Evolutionary conservation across 495 filamentous ascomycete species (phyloP), one percentile per base, ranked within the genome.

Genomic region (Trypethelium eluteriae): DNA sequence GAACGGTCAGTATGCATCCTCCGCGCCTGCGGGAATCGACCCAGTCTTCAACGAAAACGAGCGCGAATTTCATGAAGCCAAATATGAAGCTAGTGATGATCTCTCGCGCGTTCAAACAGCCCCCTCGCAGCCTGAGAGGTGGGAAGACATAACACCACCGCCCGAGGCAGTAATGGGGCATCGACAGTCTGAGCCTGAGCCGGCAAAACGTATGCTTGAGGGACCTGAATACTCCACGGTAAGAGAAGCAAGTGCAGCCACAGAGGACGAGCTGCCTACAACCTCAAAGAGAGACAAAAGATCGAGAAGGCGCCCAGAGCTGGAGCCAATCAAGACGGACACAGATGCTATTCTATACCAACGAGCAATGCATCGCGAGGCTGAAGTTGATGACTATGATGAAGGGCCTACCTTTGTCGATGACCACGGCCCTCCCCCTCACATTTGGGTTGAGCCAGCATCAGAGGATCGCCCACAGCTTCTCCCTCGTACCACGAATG

Each of bases 101-200:
- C 3, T 36, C 6, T 4, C 53, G 36, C 32, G 53, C 7, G 25
- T 59, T 14, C 53, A 36, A 18, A 59, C 53, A 35, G 53, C 53
- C 14, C 53, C 53, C 18, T 18, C 36, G 53, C 53, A 59, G 32
- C 53, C 53, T 10, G 53, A 59, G 53, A 34, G 53, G 10, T 59
- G 53, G 53, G 53, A 59, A 18, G 53, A 59, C 18, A 36, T 59
- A 32, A 59, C 53, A 9, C 53, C 53, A 32, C 53, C 53, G 32
- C 53, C 53, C 18, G 53, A 59, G 7, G 10, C 53, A 59, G 32
- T 59, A 6, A 34, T 34, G 53, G 32, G 53, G 34, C 53, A 59
- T 59, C 18, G 53, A 36, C 53, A 59, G 36, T 59, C 53, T 5
- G 53, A 59, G 11, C 53, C 53, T 9, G 53, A 59, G 53, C 25